Conservation (phyloP, 2,329 filamentous ascomycete species). For the Geoglossum cookeanum region DNA sequence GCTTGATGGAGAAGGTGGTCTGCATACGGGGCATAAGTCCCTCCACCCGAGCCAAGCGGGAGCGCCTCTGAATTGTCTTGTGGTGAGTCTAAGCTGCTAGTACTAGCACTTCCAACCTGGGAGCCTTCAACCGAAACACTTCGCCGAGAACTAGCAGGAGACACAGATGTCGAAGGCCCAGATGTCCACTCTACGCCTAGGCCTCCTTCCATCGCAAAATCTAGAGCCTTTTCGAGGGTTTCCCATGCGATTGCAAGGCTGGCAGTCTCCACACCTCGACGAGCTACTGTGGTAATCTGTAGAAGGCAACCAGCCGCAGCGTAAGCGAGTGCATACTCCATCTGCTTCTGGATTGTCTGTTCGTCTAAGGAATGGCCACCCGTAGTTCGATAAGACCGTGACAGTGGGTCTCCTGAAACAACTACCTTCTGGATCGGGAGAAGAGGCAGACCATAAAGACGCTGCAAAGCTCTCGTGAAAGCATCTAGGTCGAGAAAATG, state of each 20-base stretch:
- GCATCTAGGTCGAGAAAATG: background rate
- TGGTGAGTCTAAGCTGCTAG: background rate
- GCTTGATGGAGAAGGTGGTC: constrained; percentile 35
- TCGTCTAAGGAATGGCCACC: background rate
- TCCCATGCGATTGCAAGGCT: constrained; percentile 40
- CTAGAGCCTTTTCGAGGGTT: constrained; percentile 39
- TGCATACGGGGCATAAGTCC: constrained; percentile 23
- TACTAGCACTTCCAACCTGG: background rate
- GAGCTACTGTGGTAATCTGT: background rate
- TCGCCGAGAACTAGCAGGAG: constrained; percentile 4
- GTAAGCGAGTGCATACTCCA: background rate
- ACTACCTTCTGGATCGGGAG: background rate
- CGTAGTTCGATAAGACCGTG: background rate
- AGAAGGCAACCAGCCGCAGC: constrained; percentile 3
- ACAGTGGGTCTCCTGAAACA: background rate
- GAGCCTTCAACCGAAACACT: background rate
- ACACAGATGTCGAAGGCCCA: constrained; percentile 15
- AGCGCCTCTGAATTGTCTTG: background rate
- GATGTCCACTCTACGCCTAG: constrained; percentile 20
- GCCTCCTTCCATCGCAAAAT: constrained; percentile 35
- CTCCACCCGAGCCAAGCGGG: constrained; percentile 1
- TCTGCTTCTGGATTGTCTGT: background rate
- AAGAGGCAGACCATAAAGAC: constrained; percentile 1
- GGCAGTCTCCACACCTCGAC: background rate
- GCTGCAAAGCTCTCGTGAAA: background rate